Percentiles rank a stretch among this genome's conserved stretches.
These are phyloP conservation scores for Stylosanthes scabra DNA, from an alignment of 331 rosid genomes.

Conservation along the genomic window DNA sequence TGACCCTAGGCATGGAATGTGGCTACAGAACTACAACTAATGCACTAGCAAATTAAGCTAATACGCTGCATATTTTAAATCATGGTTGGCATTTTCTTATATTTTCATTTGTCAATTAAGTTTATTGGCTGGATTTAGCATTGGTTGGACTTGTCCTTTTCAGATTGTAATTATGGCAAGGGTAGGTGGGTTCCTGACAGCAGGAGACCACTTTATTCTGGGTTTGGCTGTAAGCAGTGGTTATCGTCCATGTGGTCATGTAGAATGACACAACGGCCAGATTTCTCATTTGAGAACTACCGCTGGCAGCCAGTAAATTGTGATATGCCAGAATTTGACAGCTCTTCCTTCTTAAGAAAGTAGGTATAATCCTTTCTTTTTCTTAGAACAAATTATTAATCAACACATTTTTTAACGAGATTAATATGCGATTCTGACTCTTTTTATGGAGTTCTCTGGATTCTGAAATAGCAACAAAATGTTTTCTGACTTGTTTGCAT, in stretches of 20 bases:
- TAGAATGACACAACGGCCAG: slow-evolving; percentile 78
- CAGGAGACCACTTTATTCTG: slow-evolving; percentile 80
- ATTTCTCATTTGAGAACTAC: slow-evolving; percentile 87
- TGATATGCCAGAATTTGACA: slow-evolving; percentile 73
- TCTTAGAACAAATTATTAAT: slow-evolving; percentile 15
- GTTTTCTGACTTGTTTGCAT: neutral
- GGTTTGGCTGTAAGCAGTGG: slow-evolving; percentile 85
- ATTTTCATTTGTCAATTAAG: too few relatives aligned
- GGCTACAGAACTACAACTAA: too few relatives aligned
- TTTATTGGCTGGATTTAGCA: neutral
- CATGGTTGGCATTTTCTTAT: too few relatives aligned
- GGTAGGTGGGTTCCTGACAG: slow-evolving; percentile 90
- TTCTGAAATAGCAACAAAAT: neutral
- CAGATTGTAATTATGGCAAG: slow-evolving; percentile 89
- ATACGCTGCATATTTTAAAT: too few relatives aligned
- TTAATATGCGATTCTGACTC: slow-evolving; percentile 16
- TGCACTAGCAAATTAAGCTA: too few relatives aligned
- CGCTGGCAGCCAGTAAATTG: slow-evolving; percentile 89
- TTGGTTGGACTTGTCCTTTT: slow-evolving; percentile 36
- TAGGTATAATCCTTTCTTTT: slow-evolving; percentile 46
- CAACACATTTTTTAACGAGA: slow-evolving; percentile 22
- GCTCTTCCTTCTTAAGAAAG: slow-evolving; percentile 76
- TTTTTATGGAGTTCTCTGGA: slow-evolving; percentile 18
- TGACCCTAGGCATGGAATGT: too few relatives aligned
- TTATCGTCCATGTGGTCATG: slow-evolving; percentile 96